Evolutionary conservation across 2,329 filamentous ascomycete genomes (phyloP).

Genomic region (Nothophoma quercina): DNA sequence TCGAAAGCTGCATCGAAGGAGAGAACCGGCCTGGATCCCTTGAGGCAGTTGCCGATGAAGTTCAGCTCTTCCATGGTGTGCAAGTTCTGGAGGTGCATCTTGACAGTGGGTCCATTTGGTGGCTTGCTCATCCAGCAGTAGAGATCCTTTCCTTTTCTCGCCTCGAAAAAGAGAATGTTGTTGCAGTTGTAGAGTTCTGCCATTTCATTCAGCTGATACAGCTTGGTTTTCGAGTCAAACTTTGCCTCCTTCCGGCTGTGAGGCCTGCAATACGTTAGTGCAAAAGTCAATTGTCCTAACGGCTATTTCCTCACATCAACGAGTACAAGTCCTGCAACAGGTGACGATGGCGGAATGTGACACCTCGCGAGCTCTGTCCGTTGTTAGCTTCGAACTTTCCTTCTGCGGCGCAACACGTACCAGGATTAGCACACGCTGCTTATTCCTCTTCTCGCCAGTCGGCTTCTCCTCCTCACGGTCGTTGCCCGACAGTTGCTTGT

Average conservation of each 20-base stretch:
- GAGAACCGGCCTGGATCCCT: slow-evolving; percentile 88
- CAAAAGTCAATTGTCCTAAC: too few species aligned
- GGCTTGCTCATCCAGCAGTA: slow-evolving; percentile 94
- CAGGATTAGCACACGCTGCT: slow-evolving; percentile 79
- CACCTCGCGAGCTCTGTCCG: slow-evolving; percentile 77
- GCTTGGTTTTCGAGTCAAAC: slow-evolving; percentile 93
- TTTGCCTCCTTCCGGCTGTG: slow-evolving; percentile 95
- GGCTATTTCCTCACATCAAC: slow-evolving; percentile 65
- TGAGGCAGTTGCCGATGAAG: slow-evolving; percentile 95
- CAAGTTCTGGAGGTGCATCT: slow-evolving; percentile 82
- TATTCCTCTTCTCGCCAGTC: slow-evolving; percentile 50
- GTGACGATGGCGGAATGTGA: slow-evolving; percentile 94
- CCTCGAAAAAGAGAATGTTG: slow-evolving; percentile 94
- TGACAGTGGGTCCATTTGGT: slow-evolving; percentile 79
- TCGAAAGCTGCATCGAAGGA: slow-evolving; percentile 93
- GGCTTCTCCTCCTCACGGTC: slow-evolving; percentile 47
- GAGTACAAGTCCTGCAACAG: slow-evolving; percentile 87
- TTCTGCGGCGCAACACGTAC: slow-evolving; percentile 24
- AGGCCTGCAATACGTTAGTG: slow-evolving; percentile 56
- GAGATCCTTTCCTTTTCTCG: slow-evolving; percentile 90
- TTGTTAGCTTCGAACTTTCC: slow-evolving; percentile 28
- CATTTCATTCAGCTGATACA: slow-evolving; percentile 57
- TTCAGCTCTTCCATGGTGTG: slow-evolving; percentile 98
- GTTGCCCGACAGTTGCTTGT: slow-evolving; percentile 61
- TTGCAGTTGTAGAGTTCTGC: slow-evolving; percentile 88